Evolutionary conservation across 129 eudicot genomes (phyloP), one percentile per base, ranked within the genome.

Genomic region (Helianthus tuberosus): DNA sequence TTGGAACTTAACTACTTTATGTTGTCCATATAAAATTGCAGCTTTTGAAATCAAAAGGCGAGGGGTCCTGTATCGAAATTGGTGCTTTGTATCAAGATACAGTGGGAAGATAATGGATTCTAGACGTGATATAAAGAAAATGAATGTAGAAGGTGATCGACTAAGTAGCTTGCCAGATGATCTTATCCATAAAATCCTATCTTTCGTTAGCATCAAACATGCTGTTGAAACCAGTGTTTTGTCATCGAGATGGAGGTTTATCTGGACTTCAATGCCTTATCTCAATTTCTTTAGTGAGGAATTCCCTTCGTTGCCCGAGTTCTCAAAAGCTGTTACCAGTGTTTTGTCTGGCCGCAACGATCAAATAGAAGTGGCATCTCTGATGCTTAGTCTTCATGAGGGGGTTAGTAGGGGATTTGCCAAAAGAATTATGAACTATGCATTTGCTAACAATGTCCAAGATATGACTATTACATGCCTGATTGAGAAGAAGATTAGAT

Each of bases 101-200:
- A 62, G 67, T 13, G 11, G 9, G 51, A 2, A 44, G 39, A 43
- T 14, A 44, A 67, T 55, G 80, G 47, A 43, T 43, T 43, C 1
- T 43, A 43, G 47, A 0, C 20, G 2, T 51, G 46, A 54, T 41
- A 43, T 11, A 25, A 52, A 64, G 52, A 43, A 10, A 25, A 53
- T 38, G 47, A 75, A 14, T 27, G 32, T 27, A 27, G 60, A 66
- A 54, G 32, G 23, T 0, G 76, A 77, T 43, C 49, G 81, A 51
- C 50, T 68, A 59, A 58, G 81, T 29, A 48, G 64, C 69, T 59
- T 77, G 69, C 75, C 81, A 0, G 43, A 68, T 25, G 66, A 70
- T 23, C 55, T 78, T 52, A 61, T 78, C 17, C 66, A 71, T 62
- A 71, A 78, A 54, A 78, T 78, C 17, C 66, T 78, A 32, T 70